Evolutionary conservation across 2,329 filamentous ascomycete genomes (phyloP).

Genomic region (Hypocreales sp.): DNA sequence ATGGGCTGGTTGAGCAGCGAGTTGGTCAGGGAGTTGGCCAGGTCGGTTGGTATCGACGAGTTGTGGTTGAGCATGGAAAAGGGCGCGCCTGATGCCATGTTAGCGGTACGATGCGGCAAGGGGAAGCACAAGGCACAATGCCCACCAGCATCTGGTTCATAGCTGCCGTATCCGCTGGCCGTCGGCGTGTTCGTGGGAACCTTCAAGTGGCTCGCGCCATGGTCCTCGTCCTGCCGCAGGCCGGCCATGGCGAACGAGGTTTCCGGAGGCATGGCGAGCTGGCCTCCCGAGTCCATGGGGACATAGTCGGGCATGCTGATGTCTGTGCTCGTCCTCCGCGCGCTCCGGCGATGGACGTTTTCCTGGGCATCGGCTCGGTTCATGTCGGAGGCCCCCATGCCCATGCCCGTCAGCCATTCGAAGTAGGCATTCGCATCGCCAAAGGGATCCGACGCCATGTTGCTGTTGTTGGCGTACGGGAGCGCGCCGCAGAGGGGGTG

Average conservation of each 20-base stretch:
- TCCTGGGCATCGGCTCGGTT: conserved; percentile 2
- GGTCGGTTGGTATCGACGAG: conserved; percentile 12
- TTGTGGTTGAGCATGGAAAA: conserved; percentile 8
- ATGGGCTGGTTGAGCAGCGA: conserved; percentile 32
- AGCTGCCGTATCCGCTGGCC: conserved; percentile 4
- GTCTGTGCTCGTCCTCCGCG: conserved; percentile 20
- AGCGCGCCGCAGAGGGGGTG: conserved; percentile 4
- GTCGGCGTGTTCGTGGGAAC: conserved; percentile 28
- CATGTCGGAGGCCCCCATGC: conserved; percentile 4
- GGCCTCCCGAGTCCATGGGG: conserved; percentile 4
- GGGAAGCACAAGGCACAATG: background rate
- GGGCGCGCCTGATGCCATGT: conserved; percentile 4
- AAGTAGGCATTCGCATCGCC: conserved; percentile 11
- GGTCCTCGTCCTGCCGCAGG: conserved; percentile 18
- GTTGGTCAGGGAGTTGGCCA: conserved; percentile 27
- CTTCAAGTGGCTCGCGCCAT: conserved; percentile 11
- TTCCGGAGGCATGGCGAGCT: conserved; percentile 2
- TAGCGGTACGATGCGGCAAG: background rate
- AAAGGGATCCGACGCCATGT: conserved; percentile 7
- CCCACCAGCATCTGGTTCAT: conserved; percentile 7
- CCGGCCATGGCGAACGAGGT: conserved; percentile 5
- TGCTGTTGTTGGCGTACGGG: background rate
- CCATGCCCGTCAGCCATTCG: conserved; percentile 11
- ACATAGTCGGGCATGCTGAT: conserved; percentile 26
- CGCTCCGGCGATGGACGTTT: conserved; percentile 3